Conservation (phyloP, 768 basidiomycete species). For the Lanmaoa rubissima region DNA sequence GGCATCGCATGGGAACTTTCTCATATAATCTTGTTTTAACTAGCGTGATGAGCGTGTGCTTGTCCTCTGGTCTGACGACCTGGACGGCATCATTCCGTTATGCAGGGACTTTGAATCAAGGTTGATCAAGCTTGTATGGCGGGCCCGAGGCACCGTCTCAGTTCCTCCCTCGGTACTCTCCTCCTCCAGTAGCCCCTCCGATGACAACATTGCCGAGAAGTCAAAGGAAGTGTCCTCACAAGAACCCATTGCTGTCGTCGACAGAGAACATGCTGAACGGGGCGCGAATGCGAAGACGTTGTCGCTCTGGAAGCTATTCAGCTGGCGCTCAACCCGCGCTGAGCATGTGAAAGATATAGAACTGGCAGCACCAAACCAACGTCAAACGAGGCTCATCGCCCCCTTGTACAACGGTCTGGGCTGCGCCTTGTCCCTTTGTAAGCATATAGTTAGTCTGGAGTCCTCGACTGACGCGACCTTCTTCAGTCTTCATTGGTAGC, state of each 20-base stretch:
- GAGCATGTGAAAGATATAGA: slow-evolving; percentile 46
- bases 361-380: slow-evolving; percentile 40
- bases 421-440: slow-evolving; percentile 66
- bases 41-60: slow-evolving; percentile 83
- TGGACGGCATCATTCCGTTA: slow-evolving; percentile 77
- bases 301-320: slow-evolving; percentile 28
- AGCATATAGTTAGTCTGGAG: slow-evolving; percentile 6
- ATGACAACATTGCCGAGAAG: slow-evolving; percentile 57
- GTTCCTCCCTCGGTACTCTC: slow-evolving; percentile 37
- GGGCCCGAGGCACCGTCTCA: slow-evolving; percentile 39
- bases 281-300: neutral
- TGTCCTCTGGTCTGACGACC: slow-evolving; percentile 80
- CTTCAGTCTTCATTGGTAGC: slow-evolving; percentile 64
- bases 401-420: slow-evolving; percentile 74
- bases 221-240: slow-evolving; percentile 19
- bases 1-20: neutral
- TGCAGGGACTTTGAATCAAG: slow-evolving; percentile 71
- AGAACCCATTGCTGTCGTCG: slow-evolving; percentile 9
- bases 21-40: slow-evolving; percentile 1
- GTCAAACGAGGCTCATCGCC: slow-evolving; percentile 62
- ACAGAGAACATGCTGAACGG: slow-evolving; percentile 1
- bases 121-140: slow-evolving; percentile 82
- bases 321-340: slow-evolving; percentile 50
- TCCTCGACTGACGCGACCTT: slow-evolving; percentile 2
- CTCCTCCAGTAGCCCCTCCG: slow-evolving; percentile 49